These are phyloP conservation scores for Blastobotrys serpentis DNA, from an alignment of 1,139 yeast species.

Conservation along the genomic window DNA sequence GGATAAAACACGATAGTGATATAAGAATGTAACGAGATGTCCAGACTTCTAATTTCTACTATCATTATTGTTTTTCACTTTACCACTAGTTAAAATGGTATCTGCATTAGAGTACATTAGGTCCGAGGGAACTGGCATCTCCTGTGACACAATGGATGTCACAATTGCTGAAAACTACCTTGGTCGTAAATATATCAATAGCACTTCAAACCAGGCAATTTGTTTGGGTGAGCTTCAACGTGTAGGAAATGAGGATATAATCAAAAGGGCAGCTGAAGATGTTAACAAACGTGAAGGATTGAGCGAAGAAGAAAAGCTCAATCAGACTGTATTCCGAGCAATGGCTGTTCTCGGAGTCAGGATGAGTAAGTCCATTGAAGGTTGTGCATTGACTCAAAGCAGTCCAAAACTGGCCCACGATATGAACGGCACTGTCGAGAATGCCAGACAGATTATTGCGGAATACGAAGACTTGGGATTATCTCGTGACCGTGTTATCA, in stretches of 20 bases:
- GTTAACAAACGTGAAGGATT: constrained; percentile 5
- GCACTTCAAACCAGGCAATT: constrained; percentile 22
- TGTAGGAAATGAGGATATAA: constrained; percentile 8
- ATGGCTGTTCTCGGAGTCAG: constrained; percentile 34
- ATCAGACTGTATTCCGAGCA: constrained; percentile 15
- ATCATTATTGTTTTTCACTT: too few relatives aligned
- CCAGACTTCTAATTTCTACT: too few relatives aligned
- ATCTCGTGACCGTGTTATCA: constrained; percentile 32
- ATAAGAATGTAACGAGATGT: too few relatives aligned
- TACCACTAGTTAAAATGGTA: too few relatives aligned
- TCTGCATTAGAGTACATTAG: constrained; percentile 16
- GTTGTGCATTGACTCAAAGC: constrained; percentile 35
- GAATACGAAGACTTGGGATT: constrained; percentile 37
- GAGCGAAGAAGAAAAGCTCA: constrained; percentile 6
- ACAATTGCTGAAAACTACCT: constrained; percentile 15
- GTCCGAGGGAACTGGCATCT: constrained; percentile 17
- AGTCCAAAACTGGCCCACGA: constrained; percentile 30
- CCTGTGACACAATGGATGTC: constrained; percentile 20
- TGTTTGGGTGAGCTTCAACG: constrained; percentile 15
- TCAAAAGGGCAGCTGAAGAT: constrained; percentile 15
- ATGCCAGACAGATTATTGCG: constrained; percentile 31
- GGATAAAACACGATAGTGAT: too few relatives aligned
- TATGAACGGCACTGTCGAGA: constrained; percentile 27
- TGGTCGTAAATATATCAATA: constrained; percentile 17
- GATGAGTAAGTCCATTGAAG: constrained; percentile 31